Percentiles rank a stretch among this genome's conserved stretches.
Evolutionary conservation across 371 early-diverging fungal genomes (phyloP).

Genomic region (Amoeboaphelidium protococcarum): DNA sequence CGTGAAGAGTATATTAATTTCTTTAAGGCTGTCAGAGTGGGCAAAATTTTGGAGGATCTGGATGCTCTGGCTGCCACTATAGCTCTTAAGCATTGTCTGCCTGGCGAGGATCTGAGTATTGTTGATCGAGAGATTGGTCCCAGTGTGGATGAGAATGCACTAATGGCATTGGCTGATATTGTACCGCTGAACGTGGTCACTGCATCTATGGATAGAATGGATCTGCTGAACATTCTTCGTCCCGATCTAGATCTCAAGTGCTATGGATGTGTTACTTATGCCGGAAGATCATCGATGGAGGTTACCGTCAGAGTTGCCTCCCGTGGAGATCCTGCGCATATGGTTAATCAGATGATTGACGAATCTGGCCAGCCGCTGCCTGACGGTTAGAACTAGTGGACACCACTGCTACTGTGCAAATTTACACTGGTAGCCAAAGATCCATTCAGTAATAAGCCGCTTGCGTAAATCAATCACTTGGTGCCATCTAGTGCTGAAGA

Average conservation of each 20-base stretch:
- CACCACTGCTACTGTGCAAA: conserved; percentile 32
- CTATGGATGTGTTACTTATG: conserved; percentile 28
- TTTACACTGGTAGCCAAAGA: conserved; percentile 81
- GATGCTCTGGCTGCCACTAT: conserved; percentile 60
- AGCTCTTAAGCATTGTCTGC: conserved; percentile 46
- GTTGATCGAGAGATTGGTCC: too few species aligned
- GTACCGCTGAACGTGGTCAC: conserved; percentile 7
- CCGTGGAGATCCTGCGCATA: neutral
- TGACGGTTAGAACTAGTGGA: conserved; percentile 16
- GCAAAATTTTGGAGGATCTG: conserved; percentile 38
- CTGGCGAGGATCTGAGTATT: conserved; percentile 19
- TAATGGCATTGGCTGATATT: neutral
- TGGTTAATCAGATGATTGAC: neutral
- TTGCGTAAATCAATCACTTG: conserved; percentile 45
- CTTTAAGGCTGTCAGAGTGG: conserved; percentile 23
- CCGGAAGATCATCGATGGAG: conserved; percentile 74
- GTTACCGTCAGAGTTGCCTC: conserved; percentile 46
- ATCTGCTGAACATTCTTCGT: conserved; percentile 23
- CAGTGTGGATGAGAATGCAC: too few species aligned
- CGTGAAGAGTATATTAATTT: conserved; percentile 49
- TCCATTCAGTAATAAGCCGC: conserved; percentile 26
- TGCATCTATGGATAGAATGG: conserved; percentile 69
- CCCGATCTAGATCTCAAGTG: neutral
- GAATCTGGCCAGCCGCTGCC: conserved; percentile 6
- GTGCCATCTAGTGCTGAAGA: conserved; percentile 39